A percentile compares a stretch with the other conserved stretches of the same genome.
Conservation (phyloP, 2,329 filamentous ascomycete genomes). For the Cordyceps pruinosa region DNA sequence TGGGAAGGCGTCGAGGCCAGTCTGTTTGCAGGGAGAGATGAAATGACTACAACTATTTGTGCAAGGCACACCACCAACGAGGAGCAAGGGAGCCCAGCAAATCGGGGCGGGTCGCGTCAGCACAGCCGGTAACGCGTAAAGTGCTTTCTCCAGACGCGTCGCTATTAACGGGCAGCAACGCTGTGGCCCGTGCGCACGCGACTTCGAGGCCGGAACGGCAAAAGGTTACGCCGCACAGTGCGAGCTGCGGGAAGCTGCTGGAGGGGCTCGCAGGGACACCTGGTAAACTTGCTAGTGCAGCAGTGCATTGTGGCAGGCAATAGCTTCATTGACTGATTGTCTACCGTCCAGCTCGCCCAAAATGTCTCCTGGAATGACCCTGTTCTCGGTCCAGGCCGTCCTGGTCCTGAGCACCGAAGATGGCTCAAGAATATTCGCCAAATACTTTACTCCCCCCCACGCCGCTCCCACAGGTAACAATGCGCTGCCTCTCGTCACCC, state of each 20-base stretch:
- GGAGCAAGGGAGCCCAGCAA: constrained; percentile 17
- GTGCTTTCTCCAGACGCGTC: constrained; percentile 25
- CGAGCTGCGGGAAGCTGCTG: no score
- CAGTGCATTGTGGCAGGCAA: constrained; percentile 2
- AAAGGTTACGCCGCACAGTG: constrained; percentile 24
- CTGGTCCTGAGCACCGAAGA: constrained; percentile 79
- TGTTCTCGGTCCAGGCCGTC: constrained; percentile 71
- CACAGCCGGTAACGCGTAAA: constrained; percentile 31
- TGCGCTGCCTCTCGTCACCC: constrained; percentile 17
- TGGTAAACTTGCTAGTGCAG: constrained; percentile 10
- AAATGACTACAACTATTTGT: constrained; percentile 18
- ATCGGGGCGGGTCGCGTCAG: constrained; percentile 19
- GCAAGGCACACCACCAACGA: constrained; percentile 14
- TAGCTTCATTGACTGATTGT: constrained; percentile 9
- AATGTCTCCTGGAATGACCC: constrained; percentile 70
- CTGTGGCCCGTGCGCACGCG: constrained; percentile 23
- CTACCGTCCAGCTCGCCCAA: constrained; percentile 17
- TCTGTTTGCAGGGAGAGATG: constrained; percentile 6
- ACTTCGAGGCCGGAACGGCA: constrained; percentile 19
- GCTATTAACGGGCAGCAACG: constrained; percentile 10
- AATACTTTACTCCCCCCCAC: constrained; percentile 73
- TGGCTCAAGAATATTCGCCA: constrained; percentile 83
- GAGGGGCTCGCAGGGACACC: constrained; percentile 13
- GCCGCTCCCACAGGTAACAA: constrained; percentile 32
- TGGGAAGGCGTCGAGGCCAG: neutral